These are phyloP conservation scores for Aspergillus sclerotialis DNA, from an alignment of 2,329 filamentous ascomycete genomes.

Conservation along the genomic window DNA sequence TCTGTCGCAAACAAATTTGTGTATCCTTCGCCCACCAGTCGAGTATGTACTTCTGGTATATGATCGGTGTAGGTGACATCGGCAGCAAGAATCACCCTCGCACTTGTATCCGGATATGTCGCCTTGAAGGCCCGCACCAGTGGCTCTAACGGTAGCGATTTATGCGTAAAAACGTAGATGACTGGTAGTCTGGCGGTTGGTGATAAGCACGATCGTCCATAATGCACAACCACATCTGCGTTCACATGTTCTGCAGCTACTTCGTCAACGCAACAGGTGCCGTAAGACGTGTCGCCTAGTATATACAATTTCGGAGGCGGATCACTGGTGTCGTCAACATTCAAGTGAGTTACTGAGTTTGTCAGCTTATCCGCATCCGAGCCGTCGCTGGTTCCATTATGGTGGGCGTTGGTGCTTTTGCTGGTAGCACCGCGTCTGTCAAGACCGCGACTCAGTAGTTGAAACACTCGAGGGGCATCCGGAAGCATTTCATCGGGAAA, in stretches of 20 bases:
- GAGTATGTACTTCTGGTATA: slow-evolving; percentile 51
- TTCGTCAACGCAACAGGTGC: slow-evolving; percentile 94
- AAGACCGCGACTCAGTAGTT: slow-evolving; percentile 53
- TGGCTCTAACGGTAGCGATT: slow-evolving; percentile 56
- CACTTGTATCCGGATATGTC: slow-evolving; percentile 58
- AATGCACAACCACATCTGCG: slow-evolving; percentile 88
- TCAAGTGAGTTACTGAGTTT: slow-evolving; percentile 21
- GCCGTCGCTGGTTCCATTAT: slow-evolving; percentile 9
- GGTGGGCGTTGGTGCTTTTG: slow-evolving; percentile 7
- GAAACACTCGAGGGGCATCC: slow-evolving; percentile 75
- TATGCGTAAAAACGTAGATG: slow-evolving; percentile 80
- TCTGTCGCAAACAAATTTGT: slow-evolving; percentile 59
- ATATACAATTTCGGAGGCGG: slow-evolving; percentile 59
- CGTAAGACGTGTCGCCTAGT: slow-evolving; percentile 91
- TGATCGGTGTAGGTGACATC: slow-evolving; percentile 83
- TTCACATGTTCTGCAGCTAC: slow-evolving; percentile 89
- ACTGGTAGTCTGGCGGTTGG: slow-evolving; percentile 82
- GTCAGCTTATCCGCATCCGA: slow-evolving; percentile 11
- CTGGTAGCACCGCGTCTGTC: slow-evolving; percentile 16
- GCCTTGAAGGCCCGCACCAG: slow-evolving; percentile 57
- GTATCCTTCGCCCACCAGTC: slow-evolving; percentile 61
- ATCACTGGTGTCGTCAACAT: slow-evolving; percentile 14
- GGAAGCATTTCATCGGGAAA: slow-evolving; percentile 90
- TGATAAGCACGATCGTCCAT: slow-evolving; percentile 85
- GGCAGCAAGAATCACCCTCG: slow-evolving; percentile 73